Conservation (phyloP, 306 rosid species). For the Ormosia emarginata region DNA sequence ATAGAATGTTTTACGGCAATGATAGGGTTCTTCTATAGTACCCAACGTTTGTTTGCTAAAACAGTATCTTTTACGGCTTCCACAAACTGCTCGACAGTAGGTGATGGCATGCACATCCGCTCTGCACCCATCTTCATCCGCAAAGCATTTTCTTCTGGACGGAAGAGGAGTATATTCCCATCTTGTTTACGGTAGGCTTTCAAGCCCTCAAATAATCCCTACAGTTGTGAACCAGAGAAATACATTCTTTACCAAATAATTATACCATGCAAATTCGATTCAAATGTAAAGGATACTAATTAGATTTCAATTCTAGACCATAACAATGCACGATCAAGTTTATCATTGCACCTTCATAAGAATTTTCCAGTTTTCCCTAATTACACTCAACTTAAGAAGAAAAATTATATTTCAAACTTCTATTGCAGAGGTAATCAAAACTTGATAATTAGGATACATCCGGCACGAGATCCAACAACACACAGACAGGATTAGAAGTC, state of each 20-base stretch:
- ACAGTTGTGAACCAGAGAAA: conserved; percentile 18
- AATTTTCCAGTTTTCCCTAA: not conserved
- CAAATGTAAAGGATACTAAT: not conserved
- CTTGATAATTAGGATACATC: too few relatives aligned
- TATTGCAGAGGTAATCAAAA: not conserved
- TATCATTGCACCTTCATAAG: too few relatives aligned
- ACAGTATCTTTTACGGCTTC: conserved; percentile 88
- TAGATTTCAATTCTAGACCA: not conserved
- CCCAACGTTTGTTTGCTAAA: conserved; percentile 93
- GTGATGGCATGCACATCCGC: conserved; percentile 98
- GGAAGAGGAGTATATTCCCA: conserved; percentile 77
- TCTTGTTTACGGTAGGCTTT: conserved; percentile 83
- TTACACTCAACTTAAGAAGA: not conserved
- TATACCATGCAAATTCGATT: not conserved
- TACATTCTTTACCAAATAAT: conserved; percentile 1
- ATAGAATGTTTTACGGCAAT: not conserved
- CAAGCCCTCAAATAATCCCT: conserved; percentile 97
- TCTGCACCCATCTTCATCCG: conserved; percentile 87
- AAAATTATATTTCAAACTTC: not conserved
- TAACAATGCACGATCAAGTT: not conserved
- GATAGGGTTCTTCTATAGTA: conserved; percentile 18
- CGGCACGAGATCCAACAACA: too few relatives aligned
- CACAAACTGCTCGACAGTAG: conserved; percentile 77
- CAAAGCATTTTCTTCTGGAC: conserved; percentile 86
- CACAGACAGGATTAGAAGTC: not conserved